Evolutionary conservation across 1,139 yeast species (phyloP).

Genomic region (Hyphopichia wangnamkhiaoensis): DNA sequence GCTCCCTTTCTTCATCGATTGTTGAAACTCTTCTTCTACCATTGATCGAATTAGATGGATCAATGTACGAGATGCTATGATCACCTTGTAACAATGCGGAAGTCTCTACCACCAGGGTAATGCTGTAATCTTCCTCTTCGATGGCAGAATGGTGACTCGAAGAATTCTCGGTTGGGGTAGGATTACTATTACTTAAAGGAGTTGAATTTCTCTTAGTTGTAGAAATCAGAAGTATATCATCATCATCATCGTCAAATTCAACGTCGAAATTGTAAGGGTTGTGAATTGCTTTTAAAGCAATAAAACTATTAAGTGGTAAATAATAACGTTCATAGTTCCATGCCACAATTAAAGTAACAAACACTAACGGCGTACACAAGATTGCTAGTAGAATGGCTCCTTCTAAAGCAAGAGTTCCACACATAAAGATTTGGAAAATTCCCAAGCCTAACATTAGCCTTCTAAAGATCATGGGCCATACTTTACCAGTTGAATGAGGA

Average conservation of each 20-base stretch:
- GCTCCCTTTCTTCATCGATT: constrained; percentile 58
- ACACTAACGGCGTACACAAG: constrained; percentile 52
- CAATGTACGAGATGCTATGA: constrained; percentile 5
- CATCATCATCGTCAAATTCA: constrained; percentile 42
- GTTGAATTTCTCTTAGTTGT: background rate
- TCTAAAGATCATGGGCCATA: constrained; percentile 81
- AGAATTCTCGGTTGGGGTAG: background rate
- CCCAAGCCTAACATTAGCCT: constrained; percentile 70
- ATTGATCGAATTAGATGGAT: constrained; percentile 7
- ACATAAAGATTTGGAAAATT: constrained; percentile 67
- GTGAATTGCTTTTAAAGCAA: constrained; percentile 63
- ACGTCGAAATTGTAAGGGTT: constrained; percentile 43
- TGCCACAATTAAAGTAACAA: constrained; percentile 48
- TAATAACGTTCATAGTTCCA: constrained; percentile 63
- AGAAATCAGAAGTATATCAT: background rate
- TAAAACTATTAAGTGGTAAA: constrained; percentile 58
- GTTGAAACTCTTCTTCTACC: constrained; percentile 41
- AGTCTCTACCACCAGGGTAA: background rate
- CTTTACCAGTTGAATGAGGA: constrained; percentile 86
- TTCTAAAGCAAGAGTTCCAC: constrained; percentile 67
- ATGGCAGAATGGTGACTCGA: background rate
- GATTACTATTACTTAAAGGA: background rate
- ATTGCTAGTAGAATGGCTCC: constrained; percentile 56
- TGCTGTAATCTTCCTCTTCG: constrained; percentile 19
- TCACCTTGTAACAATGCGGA: constrained; percentile 1